Evolutionary conservation across 345 rosid species (phyloP).

Genomic region (Linum tenue): DNA sequence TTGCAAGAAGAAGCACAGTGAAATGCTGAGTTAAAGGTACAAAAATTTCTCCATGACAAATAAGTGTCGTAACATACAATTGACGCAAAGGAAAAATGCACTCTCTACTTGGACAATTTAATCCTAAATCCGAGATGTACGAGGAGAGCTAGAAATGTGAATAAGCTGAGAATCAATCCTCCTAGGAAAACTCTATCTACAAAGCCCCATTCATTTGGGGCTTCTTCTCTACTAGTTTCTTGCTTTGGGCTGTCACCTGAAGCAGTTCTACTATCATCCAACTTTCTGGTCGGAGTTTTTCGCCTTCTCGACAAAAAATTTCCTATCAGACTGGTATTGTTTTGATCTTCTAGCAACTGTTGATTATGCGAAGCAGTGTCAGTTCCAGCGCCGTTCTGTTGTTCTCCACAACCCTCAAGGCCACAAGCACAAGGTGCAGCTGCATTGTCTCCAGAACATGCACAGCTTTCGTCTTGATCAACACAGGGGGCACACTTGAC

Average conservation of each 20-base stretch:
- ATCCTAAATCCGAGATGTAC: slow-evolving; percentile 37
- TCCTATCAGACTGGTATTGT: slow-evolving; percentile 28
- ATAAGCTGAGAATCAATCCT: slow-evolving; percentile 53
- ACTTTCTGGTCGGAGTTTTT: slow-evolving; percentile 18
- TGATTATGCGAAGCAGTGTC: slow-evolving; percentile 10
- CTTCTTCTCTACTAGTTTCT: slow-evolving; percentile 23
- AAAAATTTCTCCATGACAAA: too few species aligned
- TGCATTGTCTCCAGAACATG: slow-evolving; percentile 30
- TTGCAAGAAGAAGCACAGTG: too few species aligned
- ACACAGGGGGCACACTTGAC: slow-evolving; percentile 24
- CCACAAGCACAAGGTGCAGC: slow-evolving; percentile 39
- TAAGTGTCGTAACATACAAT: too few species aligned
- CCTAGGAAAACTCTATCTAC: slow-evolving; percentile 53
- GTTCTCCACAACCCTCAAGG: slow-evolving; percentile 43
- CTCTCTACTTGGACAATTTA: slow-evolving; percentile 15
- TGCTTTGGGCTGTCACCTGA: slow-evolving; percentile 21
- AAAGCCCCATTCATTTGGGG: slow-evolving; percentile 29
- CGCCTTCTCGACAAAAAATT: slow-evolving; percentile 40
- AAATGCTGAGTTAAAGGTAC: too few species aligned
- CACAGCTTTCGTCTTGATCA: slow-evolving; percentile 27
- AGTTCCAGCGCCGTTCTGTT: slow-evolving; percentile 9
- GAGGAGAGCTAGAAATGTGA: slow-evolving; percentile 39
- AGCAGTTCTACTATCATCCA: slow-evolving; percentile 14
- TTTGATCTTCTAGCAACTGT: slow-evolving; percentile 22
- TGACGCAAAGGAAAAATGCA: neutral